Conservation (phyloP, 768 basidiomycete genomes). For the Naematelia encephala region DNA sequence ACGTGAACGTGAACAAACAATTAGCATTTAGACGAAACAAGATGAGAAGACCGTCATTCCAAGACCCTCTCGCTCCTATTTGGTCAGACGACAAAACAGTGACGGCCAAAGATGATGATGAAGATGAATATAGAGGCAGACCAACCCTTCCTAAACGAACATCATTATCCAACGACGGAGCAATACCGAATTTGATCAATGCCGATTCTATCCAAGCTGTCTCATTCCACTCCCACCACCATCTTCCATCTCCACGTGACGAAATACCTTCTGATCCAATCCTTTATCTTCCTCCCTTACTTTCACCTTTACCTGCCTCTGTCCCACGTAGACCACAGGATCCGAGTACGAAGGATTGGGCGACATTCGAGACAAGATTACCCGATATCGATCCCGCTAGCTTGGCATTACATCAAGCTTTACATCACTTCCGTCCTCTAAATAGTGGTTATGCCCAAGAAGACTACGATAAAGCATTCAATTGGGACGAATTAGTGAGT, state of each 20-base stretch:
- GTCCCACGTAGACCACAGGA: conserved; percentile 3
- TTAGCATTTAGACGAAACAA: not conserved
- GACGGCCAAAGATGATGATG: not conserved
- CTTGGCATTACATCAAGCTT: conserved; percentile 75
- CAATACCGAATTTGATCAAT: not conserved
- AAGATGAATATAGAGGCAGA: not conserved
- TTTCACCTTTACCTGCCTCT: conserved; percentile 61
- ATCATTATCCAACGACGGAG: not conserved
- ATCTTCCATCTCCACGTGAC: conserved; percentile 20
- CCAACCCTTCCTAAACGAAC: not conserved
- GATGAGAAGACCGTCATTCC: not conserved
- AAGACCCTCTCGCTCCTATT: not conserved
- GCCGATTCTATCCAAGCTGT: not conserved
- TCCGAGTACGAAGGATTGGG: conserved; percentile 12
- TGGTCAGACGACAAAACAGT: not conserved
- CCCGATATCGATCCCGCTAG: conserved; percentile 83
- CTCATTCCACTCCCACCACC: conserved; percentile 28
- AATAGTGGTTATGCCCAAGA: conserved; percentile 61
- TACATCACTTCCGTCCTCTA: conserved; percentile 70
- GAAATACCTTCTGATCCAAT: conserved; percentile 50
- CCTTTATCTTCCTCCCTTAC: conserved; percentile 77
- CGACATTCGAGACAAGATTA: conserved; percentile 68
- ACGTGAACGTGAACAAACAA: not conserved
- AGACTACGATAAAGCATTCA: conserved; percentile 76
- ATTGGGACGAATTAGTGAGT: conserved; percentile 74